Conservation (phyloP, 139 green algal species). For the Closterium sp. region DNA sequence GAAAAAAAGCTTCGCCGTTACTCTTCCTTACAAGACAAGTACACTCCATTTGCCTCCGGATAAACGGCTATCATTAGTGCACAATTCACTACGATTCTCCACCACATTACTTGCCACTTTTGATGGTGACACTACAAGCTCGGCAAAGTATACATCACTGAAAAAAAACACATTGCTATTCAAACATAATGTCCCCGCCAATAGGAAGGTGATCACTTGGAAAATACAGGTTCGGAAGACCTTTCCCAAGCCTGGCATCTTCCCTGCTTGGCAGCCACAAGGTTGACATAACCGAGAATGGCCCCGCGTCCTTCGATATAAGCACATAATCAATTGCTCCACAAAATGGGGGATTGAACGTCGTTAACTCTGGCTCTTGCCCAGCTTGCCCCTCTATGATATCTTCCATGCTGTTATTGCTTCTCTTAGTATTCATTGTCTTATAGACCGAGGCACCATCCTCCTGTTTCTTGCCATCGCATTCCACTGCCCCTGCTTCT, state of each 20-base stretch:
- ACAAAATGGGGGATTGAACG: conserved; percentile 24
- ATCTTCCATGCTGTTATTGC: background rate
- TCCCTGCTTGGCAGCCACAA: background rate
- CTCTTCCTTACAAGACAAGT: too few relatives aligned
- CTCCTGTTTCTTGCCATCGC: background rate
- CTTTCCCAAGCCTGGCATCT: background rate
- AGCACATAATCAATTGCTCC: conserved; percentile 41
- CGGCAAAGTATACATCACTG: too few relatives aligned
- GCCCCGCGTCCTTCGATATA: background rate
- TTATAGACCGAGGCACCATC: background rate
- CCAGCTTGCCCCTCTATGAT: background rate
- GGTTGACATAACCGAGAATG: background rate
- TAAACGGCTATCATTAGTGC: too few relatives aligned
- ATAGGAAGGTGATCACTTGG: conserved; percentile 35
- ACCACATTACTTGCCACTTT: too few relatives aligned
- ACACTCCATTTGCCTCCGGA: too few relatives aligned
- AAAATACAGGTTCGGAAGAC: conserved; percentile 12
- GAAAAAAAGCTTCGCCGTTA: too few relatives aligned
- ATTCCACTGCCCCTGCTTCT: background rate
- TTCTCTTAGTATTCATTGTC: background rate
- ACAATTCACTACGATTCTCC: too few relatives aligned
- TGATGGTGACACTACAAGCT: too few relatives aligned
- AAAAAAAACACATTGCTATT: background rate
- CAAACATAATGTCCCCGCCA: background rate
- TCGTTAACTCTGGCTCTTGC: conserved; percentile 19